Evolutionary conservation across 345 rosid species (phyloP).

Genomic region (Trapa incisa): DNA sequence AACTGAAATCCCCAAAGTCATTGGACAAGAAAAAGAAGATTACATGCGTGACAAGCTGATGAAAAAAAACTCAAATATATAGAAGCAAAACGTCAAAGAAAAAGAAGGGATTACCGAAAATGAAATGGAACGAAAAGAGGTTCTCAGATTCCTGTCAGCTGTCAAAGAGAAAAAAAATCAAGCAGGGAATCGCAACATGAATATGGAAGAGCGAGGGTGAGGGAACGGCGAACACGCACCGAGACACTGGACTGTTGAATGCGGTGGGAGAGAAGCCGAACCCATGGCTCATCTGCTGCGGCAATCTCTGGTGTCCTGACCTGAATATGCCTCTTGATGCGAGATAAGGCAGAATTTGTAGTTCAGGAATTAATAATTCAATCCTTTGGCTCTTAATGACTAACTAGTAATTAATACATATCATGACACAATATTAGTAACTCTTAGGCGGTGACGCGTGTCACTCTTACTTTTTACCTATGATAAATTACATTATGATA

Average conservation of each 20-base stretch:
- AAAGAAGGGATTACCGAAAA: neutral
- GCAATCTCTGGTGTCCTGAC: neutral
- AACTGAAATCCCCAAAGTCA: neutral
- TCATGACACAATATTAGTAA: too few species aligned
- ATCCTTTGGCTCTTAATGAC: too few species aligned
- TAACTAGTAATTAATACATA: too few species aligned
- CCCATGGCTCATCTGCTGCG: slow-evolving; percentile 1
- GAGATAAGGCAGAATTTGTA: too few species aligned
- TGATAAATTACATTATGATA: too few species aligned
- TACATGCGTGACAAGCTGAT: neutral
- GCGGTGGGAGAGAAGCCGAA: slow-evolving; percentile 1
- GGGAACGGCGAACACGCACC: neutral
- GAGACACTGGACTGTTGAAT: neutral
- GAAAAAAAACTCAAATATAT: neutral
- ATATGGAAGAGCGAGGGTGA: neutral
- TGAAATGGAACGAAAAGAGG: neutral
- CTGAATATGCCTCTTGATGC: too few species aligned
- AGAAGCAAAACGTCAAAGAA: neutral
- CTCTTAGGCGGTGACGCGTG: too few species aligned
- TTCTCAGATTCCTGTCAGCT: neutral
- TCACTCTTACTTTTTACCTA: too few species aligned
- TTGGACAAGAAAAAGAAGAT: neutral
- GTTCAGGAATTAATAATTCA: too few species aligned
- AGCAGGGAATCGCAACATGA: neutral
- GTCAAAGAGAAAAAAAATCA: neutral